phyloP scores from a whole-genome alignment of 768 basidiomycete genomes.

The Mycena latifolia region DNA sequence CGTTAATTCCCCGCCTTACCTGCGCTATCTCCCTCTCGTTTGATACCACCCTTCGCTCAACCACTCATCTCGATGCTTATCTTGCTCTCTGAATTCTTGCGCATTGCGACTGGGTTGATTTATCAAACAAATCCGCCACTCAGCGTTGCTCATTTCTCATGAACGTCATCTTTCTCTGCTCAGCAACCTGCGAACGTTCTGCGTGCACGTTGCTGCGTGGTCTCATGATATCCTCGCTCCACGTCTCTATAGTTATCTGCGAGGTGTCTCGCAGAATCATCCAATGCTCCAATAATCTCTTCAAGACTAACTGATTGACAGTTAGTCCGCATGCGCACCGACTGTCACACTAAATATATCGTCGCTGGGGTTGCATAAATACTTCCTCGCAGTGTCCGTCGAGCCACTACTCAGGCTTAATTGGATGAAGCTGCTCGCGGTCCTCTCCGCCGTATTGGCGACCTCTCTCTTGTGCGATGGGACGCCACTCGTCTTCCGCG shows the following conservation, averaged over 20 bases:
- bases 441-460: not conserved
- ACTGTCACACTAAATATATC: conserved; percentile 10
- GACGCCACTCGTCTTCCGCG: not conserved
- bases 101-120: too few species aligned
- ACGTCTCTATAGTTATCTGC: not conserved
- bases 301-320: conserved; percentile 18
- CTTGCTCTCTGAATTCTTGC: too few species aligned
- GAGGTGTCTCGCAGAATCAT: too few species aligned
- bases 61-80: too few species aligned
- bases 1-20: too few species aligned
- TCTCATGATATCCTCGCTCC: conserved; percentile 5
- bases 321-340: conserved; percentile 1
- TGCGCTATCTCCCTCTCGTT: too few species aligned
- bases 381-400: not conserved
- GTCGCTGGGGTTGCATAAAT: conserved; percentile 3
- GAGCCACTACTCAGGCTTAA: not conserved
- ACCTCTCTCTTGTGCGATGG: not conserved
- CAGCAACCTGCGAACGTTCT: not conserved
- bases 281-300: conserved; percentile 12
- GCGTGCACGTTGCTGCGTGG: not conserved
- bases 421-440: conserved; percentile 21
- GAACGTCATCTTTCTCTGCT: not conserved
- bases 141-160: not conserved
- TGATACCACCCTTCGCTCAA: too few species aligned
- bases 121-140: too few species aligned